These are phyloP conservation scores for Verruconis gallopava DNA, from an alignment of 2,329 filamentous ascomycete genomes.

Conservation along the genomic window DNA sequence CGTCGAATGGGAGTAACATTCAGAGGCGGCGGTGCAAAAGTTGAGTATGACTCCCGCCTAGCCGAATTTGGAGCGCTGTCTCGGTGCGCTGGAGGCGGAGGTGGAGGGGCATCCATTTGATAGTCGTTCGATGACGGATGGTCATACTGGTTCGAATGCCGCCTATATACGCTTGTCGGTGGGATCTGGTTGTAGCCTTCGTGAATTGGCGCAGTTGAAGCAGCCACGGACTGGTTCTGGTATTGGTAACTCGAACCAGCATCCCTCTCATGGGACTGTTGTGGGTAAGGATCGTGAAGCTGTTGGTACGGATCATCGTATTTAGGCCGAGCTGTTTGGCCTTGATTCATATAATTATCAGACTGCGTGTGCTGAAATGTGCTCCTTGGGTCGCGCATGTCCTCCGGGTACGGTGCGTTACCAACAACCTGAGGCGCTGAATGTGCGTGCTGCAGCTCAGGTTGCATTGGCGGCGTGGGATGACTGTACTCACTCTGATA, in stretches of 20 bases:
- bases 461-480: background rate
- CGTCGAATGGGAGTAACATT: constrained; percentile 1
- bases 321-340: constrained; percentile 1
- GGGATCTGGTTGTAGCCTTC: background rate
- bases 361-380: constrained; percentile 7
- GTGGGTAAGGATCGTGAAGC: background rate
- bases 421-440: constrained; percentile 4
- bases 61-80: constrained; percentile 20
- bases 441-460: constrained; percentile 5
- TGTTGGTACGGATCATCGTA: constrained; percentile 2
- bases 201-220: background rate
- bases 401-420: background rate
- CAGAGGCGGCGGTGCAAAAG: constrained; percentile 21
- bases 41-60: constrained; percentile 11
- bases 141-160: background rate
- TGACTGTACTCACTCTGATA: background rate
- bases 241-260: background rate
- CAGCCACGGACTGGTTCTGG: background rate
- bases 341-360: constrained; percentile 6
- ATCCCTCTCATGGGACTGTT: too few relatives aligned
- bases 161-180: background rate
- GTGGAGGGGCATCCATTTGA: constrained; percentile 13
- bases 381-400: background rate
- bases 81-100: constrained; percentile 26
- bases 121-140: background rate